Base-by-base conservation (phyloP, 2,329 filamentous ascomycete genomes). In the Diaporthe aspalathi region DNA sequence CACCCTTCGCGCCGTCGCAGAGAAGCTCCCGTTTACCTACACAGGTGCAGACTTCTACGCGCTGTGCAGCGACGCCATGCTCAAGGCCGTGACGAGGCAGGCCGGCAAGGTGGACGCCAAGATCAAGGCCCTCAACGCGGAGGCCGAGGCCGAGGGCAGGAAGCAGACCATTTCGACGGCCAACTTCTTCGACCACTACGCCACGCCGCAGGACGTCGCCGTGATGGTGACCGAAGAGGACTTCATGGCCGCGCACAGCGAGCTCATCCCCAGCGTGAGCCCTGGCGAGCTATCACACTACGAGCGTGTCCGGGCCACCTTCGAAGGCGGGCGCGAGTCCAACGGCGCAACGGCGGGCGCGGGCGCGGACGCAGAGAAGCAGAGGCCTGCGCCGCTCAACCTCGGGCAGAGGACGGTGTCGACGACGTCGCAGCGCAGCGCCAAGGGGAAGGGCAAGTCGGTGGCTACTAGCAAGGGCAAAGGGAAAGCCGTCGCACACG, bases 41-140 rank as follows among this genome's bases (percentile, higher is more conserved):
- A 99, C 96, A 0, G 96, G 96, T 78, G 96, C 96, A 74, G 96
- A 99, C 83, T 92, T 99, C 79, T 99, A 99, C 82, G 96, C 96
- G 0, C 88, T 99, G 24, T 98, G 95, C 84, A 97, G 94, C 53
- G 96, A 99, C 81, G 94, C 96, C 66, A 99, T 99, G 96, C 92
- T 99, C 76, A 98, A 99, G 81, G 96, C 96, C 24, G 95, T 99
- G 71, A 99, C 96, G 3, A 91, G 96, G 6, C 94, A 97, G 79
- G 94, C 96, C 2, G 88, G 90, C 1, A 86, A 89, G 2, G 95
- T 98, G 2, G 96, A 99, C 79, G 86, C 89, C 65, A 96, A 96
- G 81, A 93, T 99, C 75, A 88, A 88, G 27, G 85, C 87, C 5
- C 85, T 97, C 80, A 93, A 93, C 76, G 77, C 75, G 7, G 72